Percentiles rank a stretch among this genome's conserved stretches.
Conservation (phyloP, 805 yeast species). For the Komagataella pseudopastoris region DNA sequence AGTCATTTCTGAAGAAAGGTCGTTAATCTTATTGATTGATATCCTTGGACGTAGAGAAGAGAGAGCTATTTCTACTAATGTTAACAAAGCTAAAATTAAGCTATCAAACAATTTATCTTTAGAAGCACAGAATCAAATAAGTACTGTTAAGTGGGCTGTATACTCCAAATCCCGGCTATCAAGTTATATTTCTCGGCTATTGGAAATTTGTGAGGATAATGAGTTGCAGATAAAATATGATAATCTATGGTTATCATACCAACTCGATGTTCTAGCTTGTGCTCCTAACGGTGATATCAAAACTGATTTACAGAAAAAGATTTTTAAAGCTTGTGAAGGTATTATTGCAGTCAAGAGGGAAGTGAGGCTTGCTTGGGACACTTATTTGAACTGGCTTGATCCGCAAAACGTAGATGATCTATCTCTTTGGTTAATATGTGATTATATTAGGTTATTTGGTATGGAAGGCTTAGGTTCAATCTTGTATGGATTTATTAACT, state of each 20-base stretch:
- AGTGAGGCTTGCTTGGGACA: conserved; percentile 55
- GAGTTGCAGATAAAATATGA: conserved; percentile 43
- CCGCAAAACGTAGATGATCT: conserved; percentile 31
- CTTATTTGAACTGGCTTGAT: conserved; percentile 65
- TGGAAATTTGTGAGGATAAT: conserved; percentile 45
- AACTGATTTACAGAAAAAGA: neutral
- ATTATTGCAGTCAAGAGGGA: conserved; percentile 57
- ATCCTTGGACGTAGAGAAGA: neutral
- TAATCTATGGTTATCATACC: conserved; percentile 42
- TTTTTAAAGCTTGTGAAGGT: conserved; percentile 21
- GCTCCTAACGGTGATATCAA: conserved; percentile 24
- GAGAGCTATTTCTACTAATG: neutral
- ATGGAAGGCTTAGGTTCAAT: conserved; percentile 43
- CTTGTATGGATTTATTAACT: conserved; percentile 46
- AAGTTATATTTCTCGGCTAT: neutral
- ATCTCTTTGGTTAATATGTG: conserved; percentile 30
- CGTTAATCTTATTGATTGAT: neutral
- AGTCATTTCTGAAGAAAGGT: neutral
- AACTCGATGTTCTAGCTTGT: conserved; percentile 36
- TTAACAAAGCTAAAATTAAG: neutral
- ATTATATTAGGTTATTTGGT: conserved; percentile 43
- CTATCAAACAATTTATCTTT: neutral
- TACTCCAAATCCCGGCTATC: conserved; percentile 9
- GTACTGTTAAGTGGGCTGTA: neutral
- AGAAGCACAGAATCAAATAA: neutral